These are phyloP conservation scores for Posidonia australis DNA, from an alignment of 106 monocot species.

Conservation along the genomic window DNA sequence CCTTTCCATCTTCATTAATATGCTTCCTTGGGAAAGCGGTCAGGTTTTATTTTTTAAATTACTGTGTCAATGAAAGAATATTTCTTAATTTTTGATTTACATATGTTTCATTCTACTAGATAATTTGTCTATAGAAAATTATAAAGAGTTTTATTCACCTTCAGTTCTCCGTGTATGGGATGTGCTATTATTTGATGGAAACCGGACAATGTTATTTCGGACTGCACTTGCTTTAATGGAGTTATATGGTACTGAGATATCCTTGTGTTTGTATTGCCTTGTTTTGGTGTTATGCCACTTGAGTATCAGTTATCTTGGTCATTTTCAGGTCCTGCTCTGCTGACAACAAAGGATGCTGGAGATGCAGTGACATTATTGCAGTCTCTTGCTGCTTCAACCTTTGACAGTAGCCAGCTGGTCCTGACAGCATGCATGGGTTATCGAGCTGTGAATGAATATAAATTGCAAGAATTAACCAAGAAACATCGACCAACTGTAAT, in stretches of 20 bases:
- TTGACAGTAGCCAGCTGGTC: slow-evolving; percentile 93
- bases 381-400: slow-evolving; percentile 88
- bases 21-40: slow-evolving; percentile 99
- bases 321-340: slow-evolving; percentile 69
- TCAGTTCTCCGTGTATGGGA: slow-evolving; percentile 98
- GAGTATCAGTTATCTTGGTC: no score
- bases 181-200: slow-evolving; percentile 88
- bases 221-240: slow-evolving; percentile 88
- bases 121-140: no score
- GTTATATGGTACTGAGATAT: slow-evolving; percentile 72
- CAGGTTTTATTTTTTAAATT: slow-evolving; percentile 6
- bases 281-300: no score
- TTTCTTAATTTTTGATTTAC: no score
- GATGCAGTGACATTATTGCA: slow-evolving; percentile 89
- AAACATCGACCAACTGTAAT: slow-evolving; percentile 66
- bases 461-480: slow-evolving; percentile 47
- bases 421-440: slow-evolving; percentile 93
- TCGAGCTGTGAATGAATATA: slow-evolving; percentile 63
- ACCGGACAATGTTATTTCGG: slow-evolving; percentile 76
- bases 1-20: slow-evolving; percentile 93
- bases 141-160: neutral
- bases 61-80: no score
- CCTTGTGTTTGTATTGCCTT: no score
- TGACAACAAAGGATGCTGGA: slow-evolving; percentile 93
- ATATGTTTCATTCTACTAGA: no score